These are phyloP conservation scores for Globisporangium spiculum DNA, from an alignment of 352 stramenopile species.

Conservation along the genomic window DNA sequence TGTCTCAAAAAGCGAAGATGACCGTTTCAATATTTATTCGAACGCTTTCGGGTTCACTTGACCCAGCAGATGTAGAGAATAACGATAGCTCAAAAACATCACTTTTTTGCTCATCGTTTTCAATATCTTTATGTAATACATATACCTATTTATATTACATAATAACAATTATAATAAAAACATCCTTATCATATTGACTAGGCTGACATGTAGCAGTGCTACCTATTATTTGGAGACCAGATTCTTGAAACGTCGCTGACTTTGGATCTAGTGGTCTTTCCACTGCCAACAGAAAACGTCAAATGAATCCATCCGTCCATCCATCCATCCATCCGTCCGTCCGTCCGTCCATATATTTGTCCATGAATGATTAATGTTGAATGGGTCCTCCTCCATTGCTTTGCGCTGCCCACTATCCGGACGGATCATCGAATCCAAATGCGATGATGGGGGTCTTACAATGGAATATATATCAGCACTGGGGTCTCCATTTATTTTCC, in stretches of 20 bases:
- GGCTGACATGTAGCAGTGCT: neutral
- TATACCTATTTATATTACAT: too few relatives aligned
- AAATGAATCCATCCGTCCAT: neutral
- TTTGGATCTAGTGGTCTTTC: neutral
- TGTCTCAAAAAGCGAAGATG: too few relatives aligned
- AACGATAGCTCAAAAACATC: too few relatives aligned
- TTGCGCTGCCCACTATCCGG: neutral
- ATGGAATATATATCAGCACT: neutral
- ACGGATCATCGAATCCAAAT: neutral
- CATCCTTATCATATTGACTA: neutral
- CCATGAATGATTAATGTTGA: neutral
- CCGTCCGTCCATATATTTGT: neutral
- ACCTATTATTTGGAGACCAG: neutral
- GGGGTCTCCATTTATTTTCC: neutral
- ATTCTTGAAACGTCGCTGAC: neutral
- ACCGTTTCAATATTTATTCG: too few relatives aligned
- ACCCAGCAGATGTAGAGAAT: too few relatives aligned
- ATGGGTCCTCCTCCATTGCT: neutral
- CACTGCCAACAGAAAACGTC: neutral
- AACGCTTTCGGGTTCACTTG: too few relatives aligned
- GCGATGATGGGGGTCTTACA: neutral
- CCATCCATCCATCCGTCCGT: neutral
- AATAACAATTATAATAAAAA: too few relatives aligned
- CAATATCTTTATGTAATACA: too few relatives aligned
- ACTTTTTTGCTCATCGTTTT: too few relatives aligned